phyloP scores from a whole-genome alignment of 257 asterid genomes.

The Plantago elongata region DNA sequence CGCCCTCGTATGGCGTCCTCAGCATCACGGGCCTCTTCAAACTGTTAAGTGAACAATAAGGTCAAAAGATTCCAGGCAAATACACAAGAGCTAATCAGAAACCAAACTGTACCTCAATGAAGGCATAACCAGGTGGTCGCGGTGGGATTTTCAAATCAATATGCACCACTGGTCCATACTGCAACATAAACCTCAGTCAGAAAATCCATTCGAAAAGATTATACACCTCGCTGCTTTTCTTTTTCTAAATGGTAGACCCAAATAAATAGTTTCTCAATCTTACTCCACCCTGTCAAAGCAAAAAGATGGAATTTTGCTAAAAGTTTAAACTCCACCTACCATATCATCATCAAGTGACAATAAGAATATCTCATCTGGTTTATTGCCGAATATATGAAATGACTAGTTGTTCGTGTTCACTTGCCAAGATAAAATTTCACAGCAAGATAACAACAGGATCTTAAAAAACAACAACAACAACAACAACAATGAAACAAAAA shows the following conservation, averaged over 20 bases:
- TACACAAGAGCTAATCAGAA: slow-evolving; percentile 8
- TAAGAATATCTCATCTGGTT: background rate
- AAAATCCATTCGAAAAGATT: slow-evolving; percentile 11
- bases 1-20: slow-evolving; percentile 99
- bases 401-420: background rate
- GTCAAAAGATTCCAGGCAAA: slow-evolving; percentile 2
- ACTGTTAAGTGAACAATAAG: slow-evolving; percentile 36
- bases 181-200: slow-evolving; percentile 26
- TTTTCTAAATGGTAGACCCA: background rate
- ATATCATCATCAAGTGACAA: background rate
- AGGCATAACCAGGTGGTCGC: slow-evolving; percentile 99
- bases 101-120: slow-evolving; percentile 66
- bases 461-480: too few relatives aligned
- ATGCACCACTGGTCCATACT: slow-evolving; percentile 91
- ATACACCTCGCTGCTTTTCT: background rate
- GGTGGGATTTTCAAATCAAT: slow-evolving; percentile 93
- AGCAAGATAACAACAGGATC: too few relatives aligned
- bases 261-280: background rate
- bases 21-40: slow-evolving; percentile 96
- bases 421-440: too few relatives aligned
- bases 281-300: background rate
- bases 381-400: background rate
- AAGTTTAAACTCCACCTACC: background rate
- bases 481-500: too few relatives aligned
- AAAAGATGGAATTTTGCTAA: background rate